Conservation (phyloP, 2,329 filamentous ascomycete species). For the Cadophora luteo-olivacea region DNA sequence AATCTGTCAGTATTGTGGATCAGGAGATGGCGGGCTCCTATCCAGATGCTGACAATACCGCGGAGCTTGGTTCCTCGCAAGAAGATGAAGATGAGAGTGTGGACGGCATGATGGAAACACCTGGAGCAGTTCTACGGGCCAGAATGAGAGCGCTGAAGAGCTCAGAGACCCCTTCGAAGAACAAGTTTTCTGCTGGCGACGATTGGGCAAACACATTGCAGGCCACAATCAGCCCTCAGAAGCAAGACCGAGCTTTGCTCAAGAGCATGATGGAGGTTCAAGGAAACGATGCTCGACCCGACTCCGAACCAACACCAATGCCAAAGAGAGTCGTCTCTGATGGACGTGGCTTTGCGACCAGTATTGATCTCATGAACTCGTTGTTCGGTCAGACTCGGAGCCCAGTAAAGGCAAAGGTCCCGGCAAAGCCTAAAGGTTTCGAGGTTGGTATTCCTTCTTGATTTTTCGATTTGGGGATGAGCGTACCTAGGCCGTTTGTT, state of each 20-base stretch:
- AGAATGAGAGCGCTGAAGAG: conserved; percentile 69
- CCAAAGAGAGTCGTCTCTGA: conserved; percentile 41
- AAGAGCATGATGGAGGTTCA: conserved; percentile 52
- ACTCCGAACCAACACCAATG: conserved; percentile 56
- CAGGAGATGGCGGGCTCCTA: conserved; percentile 82
- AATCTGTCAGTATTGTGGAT: conserved; percentile 76
- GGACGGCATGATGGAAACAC: conserved; percentile 56
- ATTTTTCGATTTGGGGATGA: conserved; percentile 30
- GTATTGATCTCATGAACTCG: conserved; percentile 96
- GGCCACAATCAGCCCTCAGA: conserved; percentile 91
- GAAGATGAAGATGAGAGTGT: conserved; percentile 53
- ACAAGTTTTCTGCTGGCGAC: conserved; percentile 69
- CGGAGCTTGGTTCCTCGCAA: conserved; percentile 69
- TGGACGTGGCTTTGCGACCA: conserved; percentile 77
- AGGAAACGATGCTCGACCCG: conserved; percentile 50
- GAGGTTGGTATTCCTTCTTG: conserved; percentile 78
- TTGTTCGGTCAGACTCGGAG: conserved; percentile 79
- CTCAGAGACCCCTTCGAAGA: conserved; percentile 61
- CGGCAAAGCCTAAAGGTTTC: conserved; percentile 71
- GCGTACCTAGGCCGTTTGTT: conserved; percentile 41
- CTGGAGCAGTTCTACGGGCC: conserved; percentile 67
- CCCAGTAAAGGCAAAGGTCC: conserved; percentile 59
- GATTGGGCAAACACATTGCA: conserved; percentile 95
- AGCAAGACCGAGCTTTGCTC: conserved; percentile 82
- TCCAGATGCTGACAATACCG: conserved; percentile 74